phyloP scores from a whole-genome alignment of 1,284 basidiomycete genomes.

The Golubevia sp. region DNA sequence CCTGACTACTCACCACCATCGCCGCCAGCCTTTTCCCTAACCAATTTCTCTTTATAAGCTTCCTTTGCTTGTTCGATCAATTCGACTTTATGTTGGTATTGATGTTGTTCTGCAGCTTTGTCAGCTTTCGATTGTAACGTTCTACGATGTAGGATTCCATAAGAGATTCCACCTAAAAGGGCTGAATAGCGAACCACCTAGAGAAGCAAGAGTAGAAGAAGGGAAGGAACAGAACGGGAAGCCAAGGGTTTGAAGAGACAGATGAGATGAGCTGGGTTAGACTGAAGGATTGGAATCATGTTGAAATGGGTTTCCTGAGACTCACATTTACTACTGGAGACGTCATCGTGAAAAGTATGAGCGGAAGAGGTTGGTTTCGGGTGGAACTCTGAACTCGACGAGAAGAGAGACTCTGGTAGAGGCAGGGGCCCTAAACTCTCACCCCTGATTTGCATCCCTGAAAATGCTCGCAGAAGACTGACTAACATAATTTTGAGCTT shows the following conservation, averaged over 20 bases:
- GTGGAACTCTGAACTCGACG: no score
- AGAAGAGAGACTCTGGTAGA: no score
- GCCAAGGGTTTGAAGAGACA: not conserved
- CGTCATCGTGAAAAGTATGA: no score
- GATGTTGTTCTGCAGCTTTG: slow-evolving; percentile 72
- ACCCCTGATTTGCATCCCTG: no score
- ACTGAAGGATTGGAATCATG: no score
- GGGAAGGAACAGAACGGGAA: not conserved
- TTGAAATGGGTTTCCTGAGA: no score
- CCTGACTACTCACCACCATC: slow-evolving; percentile 12
- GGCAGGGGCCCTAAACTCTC: no score
- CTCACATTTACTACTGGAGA: no score
- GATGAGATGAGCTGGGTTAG: not conserved
- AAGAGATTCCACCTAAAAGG: slow-evolving; percentile 82
- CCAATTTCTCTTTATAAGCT: slow-evolving; percentile 73
- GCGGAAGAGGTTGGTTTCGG: no score
- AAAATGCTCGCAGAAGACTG: no score
- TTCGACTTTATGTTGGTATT: slow-evolving; percentile 50
- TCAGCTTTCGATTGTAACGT: slow-evolving; percentile 84
- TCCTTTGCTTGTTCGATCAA: slow-evolving; percentile 86
- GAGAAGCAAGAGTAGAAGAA: slow-evolving; percentile 3
- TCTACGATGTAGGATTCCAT: slow-evolving; percentile 89
- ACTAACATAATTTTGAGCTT: no score
- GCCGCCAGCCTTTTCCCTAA: slow-evolving; percentile 24
- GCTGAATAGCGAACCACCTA: slow-evolving; percentile 96